A percentile compares a stretch with the other conserved stretches of the same genome.
Conservation (phyloP, 768 basidiomycete species). For the Kondoa malvinella region DNA sequence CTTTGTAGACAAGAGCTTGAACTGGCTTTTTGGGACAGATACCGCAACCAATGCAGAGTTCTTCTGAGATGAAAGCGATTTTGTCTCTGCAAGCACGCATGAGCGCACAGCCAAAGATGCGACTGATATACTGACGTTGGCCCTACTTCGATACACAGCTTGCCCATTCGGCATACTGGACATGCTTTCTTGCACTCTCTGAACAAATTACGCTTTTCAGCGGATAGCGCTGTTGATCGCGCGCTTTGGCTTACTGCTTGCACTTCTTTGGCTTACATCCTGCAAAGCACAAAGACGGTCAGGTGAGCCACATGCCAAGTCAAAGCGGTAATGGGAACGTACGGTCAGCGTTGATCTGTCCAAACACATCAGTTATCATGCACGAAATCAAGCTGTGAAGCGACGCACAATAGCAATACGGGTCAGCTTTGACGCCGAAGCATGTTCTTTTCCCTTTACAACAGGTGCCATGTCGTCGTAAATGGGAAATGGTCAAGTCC, state of each 20-base stretch:
- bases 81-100: slow-evolving; percentile 46
- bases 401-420: slow-evolving; percentile 60
- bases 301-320: slow-evolving; percentile 24
- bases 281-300: slow-evolving; percentile 36
- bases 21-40: slow-evolving; percentile 97
- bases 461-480: neutral
- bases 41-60: slow-evolving; percentile 98
- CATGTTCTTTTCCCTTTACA: neutral
- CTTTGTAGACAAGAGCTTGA: neutral
- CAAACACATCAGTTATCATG: neutral
- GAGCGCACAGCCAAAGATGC: neutral
- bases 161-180: slow-evolving; percentile 96
- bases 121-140: neutral
- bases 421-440: slow-evolving; percentile 50
- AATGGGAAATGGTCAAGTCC: too few relatives aligned
- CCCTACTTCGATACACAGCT: slow-evolving; percentile 96
- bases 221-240: neutral
- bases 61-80: slow-evolving; percentile 97
- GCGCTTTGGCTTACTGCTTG: slow-evolving; percentile 1
- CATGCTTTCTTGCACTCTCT: slow-evolving; percentile 99
- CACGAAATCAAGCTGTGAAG: neutral
- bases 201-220: slow-evolving; percentile 45
- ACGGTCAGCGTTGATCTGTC: neutral
- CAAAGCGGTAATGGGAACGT: neutral
- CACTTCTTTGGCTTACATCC: slow-evolving; percentile 84